Base-by-base conservation (phyloP, 345 rosid species). In the Tarenaya hassleriana region DNA sequence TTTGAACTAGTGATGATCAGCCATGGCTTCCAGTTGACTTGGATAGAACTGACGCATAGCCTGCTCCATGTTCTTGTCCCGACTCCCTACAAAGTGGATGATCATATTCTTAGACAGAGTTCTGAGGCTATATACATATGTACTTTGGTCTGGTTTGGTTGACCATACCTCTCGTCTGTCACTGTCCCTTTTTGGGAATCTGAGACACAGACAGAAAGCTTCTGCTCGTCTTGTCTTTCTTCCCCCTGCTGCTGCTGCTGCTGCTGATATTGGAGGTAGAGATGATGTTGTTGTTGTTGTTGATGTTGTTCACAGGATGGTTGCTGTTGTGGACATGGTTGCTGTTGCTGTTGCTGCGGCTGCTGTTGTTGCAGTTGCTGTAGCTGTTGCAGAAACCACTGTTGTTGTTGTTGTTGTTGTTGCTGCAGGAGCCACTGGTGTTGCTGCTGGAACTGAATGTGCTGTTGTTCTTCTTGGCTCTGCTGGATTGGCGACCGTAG, bases 391-490 rank as follows among this genome's bases (percentile, higher is more conserved):
- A 29, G 61, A 33, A 48, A 57, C 58, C 34, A 13, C 35, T 59
- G 61, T 14, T 47, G 73, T 27, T 60, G 72, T 43, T 57, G 76
- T 16, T 43, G 47, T 1, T 44, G 68, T 16, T 10, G 59, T 7
- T 46, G 56, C 27, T 5, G 31, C 11, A 29, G 61, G 39, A 48
- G 57, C 58, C 34, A 13, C 35, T 59, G 61, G 14, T 47, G 73
- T 27, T 60, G 72, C 47, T 57, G 76, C 11, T 43, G 47, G 10
- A 24, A 59, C 16, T 31, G 66, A 12, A 66, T 41, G 41, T 72
- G 85, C 66, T 73, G 72, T 29, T 73, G 83, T 41, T 47, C 58
- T 55, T 58, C 80, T 61, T 74, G 84, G 52, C 14, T 66, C 31
- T 64, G 72, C 49, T 67, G 2, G 29, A 24, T 24, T 24, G 29